Conservation (phyloP, 768 basidiomycete genomes). For the Galerina marginata region DNA sequence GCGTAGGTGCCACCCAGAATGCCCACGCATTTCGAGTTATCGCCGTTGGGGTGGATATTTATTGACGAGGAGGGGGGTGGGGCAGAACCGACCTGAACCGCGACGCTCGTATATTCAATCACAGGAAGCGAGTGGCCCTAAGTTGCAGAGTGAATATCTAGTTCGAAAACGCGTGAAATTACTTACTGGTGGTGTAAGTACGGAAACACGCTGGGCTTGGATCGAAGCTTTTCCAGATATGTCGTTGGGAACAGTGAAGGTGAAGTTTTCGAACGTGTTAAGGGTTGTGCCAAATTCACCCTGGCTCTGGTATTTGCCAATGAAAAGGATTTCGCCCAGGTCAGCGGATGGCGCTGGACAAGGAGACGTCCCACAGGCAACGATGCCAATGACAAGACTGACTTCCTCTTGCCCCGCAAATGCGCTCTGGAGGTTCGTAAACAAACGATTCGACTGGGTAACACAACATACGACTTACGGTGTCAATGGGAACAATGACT, state of each 20-base stretch:
- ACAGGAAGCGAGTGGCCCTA: conserved; percentile 1
- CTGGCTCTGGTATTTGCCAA: conserved; percentile 9
- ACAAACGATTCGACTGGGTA: neutral
- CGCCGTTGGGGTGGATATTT: conserved; percentile 11
- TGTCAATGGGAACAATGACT: conserved; percentile 8
- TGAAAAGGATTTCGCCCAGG: conserved; percentile 10
- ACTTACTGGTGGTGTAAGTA: conserved; percentile 4
- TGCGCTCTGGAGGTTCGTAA: conserved; percentile 6
- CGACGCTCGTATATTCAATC: neutral
- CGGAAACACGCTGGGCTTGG: conserved; percentile 3
- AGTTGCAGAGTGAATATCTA: neutral
- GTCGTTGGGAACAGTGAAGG: conserved; percentile 1
- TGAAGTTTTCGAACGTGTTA: conserved; percentile 7
- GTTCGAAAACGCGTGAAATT: neutral
- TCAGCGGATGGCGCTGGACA: conserved; percentile 12
- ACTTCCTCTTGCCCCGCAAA: conserved; percentile 12
- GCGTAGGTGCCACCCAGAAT: conserved; percentile 11
- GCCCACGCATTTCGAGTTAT: conserved; percentile 11
- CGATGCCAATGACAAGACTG: conserved; percentile 14
- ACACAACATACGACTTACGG: neutral
- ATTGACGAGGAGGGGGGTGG: neutral
- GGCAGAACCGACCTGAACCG: conserved; percentile 4
- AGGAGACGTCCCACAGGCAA: conserved; percentile 5
- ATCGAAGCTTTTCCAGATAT: conserved; percentile 4
- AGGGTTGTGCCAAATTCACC: conserved; percentile 1